phyloP scores from a whole-genome alignment of 345 rosid species.

The Eucalyptus polyanthemos region DNA sequence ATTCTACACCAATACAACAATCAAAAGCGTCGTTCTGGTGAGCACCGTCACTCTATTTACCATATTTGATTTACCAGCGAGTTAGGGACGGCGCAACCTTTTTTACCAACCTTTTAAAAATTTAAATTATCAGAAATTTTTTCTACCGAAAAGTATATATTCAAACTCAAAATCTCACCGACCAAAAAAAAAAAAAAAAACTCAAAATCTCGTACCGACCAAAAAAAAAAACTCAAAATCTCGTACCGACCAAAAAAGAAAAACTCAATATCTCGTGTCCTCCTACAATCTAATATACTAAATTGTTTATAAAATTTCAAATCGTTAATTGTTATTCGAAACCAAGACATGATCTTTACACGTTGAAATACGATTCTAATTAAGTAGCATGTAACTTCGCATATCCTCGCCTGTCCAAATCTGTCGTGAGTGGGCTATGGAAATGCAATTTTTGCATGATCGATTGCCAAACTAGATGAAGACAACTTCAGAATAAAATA shows the following conservation, averaged over 20 bases:
- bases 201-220: too few relatives aligned
- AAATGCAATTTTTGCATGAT: too few relatives aligned
- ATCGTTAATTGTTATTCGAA: neutral
- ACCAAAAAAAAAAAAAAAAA: too few relatives aligned
- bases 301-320: neutral
- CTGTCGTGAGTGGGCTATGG: too few relatives aligned
- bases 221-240: neutral
- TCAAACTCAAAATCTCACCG: neutral
- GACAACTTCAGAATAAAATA: too few relatives aligned
- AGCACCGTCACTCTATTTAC: neutral
- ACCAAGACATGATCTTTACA: neutral
- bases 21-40: constrained; percentile 19
- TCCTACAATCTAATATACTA: neutral
- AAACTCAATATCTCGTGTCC: neutral
- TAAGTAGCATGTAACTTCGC: neutral
- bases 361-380: neutral
- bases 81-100: neutral
- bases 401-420: neutral
- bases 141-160: too few relatives aligned
- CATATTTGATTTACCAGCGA: neutral
- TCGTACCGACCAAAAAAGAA: too few relatives aligned
- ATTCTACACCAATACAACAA: constrained; percentile 2
- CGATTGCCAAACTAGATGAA: too few relatives aligned
- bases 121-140: neutral
- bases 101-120: neutral